Evolutionary conservation across 1,284 basidiomycete genomes (phyloP).

Genomic region (Takashimella koratensis): DNA sequence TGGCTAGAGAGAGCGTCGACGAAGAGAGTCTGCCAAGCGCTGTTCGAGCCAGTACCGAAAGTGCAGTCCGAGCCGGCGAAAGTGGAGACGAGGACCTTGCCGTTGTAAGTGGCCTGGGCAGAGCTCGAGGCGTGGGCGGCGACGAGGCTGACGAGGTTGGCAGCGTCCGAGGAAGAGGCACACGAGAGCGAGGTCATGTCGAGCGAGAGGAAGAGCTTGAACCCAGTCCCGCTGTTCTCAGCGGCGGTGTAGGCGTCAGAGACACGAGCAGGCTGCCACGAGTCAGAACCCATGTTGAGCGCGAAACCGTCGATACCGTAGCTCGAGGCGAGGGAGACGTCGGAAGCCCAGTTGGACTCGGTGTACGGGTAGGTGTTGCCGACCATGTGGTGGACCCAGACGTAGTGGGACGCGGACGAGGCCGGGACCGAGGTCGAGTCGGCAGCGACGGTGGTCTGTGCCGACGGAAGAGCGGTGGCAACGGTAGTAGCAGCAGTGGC

Average conservation of each 20-base stretch:
- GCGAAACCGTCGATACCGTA: slow-evolving; percentile 60
- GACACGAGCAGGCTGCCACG: slow-evolving; percentile 63
- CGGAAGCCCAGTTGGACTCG: slow-evolving; percentile 38
- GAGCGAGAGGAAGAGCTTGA: slow-evolving; percentile 66
- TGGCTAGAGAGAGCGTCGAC: slow-evolving; percentile 10
- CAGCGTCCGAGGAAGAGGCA: slow-evolving; percentile 53
- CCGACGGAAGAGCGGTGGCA: neutral
- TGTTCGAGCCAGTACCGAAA: slow-evolving; percentile 57
- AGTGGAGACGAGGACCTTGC: slow-evolving; percentile 64
- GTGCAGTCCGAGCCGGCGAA: slow-evolving; percentile 70
- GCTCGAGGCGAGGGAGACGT: slow-evolving; percentile 44
- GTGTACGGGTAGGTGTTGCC: slow-evolving; percentile 47
- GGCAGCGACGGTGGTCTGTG: slow-evolving; percentile 9
- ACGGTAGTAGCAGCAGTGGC: slow-evolving; percentile 4
- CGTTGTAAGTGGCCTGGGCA: slow-evolving; percentile 59
- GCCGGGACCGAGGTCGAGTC: slow-evolving; percentile 21
- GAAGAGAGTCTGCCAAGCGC: slow-evolving; percentile 29
- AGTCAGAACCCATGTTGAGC: slow-evolving; percentile 62
- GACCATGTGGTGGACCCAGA: slow-evolving; percentile 50
- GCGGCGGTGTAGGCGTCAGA: slow-evolving; percentile 60
- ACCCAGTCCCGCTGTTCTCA: slow-evolving; percentile 49
- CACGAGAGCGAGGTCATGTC: slow-evolving; percentile 54
- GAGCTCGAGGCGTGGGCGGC: slow-evolving; percentile 58
- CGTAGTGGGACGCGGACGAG: slow-evolving; percentile 28
- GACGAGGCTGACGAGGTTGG: slow-evolving; percentile 59